phyloP scores from a whole-genome alignment of 2,329 filamentous ascomycete species.

The Sarocladium brachiariae region DNA sequence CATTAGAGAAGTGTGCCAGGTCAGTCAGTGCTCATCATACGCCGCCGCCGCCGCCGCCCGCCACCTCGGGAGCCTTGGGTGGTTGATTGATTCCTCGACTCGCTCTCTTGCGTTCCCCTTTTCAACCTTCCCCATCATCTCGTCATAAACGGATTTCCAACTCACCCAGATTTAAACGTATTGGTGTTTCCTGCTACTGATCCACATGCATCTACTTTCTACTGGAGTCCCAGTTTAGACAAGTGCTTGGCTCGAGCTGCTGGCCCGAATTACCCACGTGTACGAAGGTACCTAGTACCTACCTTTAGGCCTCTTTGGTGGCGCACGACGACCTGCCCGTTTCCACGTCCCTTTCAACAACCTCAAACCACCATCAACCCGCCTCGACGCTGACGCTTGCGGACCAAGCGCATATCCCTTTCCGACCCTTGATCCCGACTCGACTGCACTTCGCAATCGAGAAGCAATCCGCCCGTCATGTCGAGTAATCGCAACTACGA shows the following conservation, averaged over 20 bases:
- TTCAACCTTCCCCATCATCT: background rate
- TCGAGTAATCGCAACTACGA: slow-evolving; percentile 98
- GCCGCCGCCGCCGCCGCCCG: background rate
- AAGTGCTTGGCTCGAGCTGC: background rate
- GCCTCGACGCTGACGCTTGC: background rate
- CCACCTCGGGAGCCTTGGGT: slow-evolving; percentile 4
- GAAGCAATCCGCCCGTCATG: slow-evolving; percentile 50
- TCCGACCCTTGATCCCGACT: background rate
- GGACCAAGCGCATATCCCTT: background rate
- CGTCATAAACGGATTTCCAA: background rate
- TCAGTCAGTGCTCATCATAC: background rate
- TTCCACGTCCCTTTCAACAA: slow-evolving; percentile 8
- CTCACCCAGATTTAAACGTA: too few species aligned
- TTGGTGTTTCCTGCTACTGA: too few species aligned
- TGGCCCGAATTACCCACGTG: slow-evolving; percentile 5
- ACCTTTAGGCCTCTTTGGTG: background rate
- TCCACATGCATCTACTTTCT: too few species aligned
- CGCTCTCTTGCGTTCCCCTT: background rate
- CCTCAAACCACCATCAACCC: background rate
- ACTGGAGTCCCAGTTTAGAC: too few species aligned
- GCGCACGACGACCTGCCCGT: slow-evolving; percentile 2
- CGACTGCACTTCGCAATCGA: background rate
- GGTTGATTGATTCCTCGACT: background rate
- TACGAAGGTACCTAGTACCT: slow-evolving; percentile 7
- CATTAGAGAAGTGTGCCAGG: too few species aligned